Base-by-base conservation (phyloP, 176 grass and related monocot genomes). In the Hyparrhenia diplandra region DNA sequence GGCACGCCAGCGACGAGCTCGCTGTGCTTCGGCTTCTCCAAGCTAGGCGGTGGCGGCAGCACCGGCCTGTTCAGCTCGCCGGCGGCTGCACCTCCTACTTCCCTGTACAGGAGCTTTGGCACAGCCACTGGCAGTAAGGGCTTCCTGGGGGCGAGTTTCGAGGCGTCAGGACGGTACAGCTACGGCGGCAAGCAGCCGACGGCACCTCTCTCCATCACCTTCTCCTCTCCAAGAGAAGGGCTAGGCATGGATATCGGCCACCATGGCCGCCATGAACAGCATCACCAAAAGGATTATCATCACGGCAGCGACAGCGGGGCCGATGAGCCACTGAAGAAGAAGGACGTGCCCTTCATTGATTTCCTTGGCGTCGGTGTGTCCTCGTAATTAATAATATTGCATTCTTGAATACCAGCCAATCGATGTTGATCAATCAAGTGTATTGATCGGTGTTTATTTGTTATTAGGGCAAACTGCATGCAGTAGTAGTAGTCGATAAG, bases 321-420 rank as follows among this genome's bases (percentile, higher is more conserved):
- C 4, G 66, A 37, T 0, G 35, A 74, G 9, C 1, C 69, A 20
- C 0, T 58, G 75, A 74, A 49, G 51, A 84, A 67, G 68, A 62
- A 79, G 65, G 76, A 72, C 57, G 65, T 72, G 57, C 89, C 71
- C n/a, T 91, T 85, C 84, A 81, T 91, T 21, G 85, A 91, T 58
- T 91, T 91, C 77, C 76, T 91, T 13, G 89, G 89, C 51, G 85
- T 91, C 66, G 88, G 88, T 27, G 84, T 90, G 23, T 83, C 84
- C 7, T 74, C 73, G 3, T 83, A 46, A 59, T 25, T 25, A 24
- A 59, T 59, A 59, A 25, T 59, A 65, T 23, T 9, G 41, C 3
- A 14, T 12, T 18, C n/a, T 24, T 0, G 4, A 34, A 10, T 11
- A 67, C 20, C 21, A 37, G 35, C 12, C 30, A 27, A 10, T 79